Base-by-base conservation (phyloP, 106 monocot genomes). In the Dioscorea dumetorum region DNA sequence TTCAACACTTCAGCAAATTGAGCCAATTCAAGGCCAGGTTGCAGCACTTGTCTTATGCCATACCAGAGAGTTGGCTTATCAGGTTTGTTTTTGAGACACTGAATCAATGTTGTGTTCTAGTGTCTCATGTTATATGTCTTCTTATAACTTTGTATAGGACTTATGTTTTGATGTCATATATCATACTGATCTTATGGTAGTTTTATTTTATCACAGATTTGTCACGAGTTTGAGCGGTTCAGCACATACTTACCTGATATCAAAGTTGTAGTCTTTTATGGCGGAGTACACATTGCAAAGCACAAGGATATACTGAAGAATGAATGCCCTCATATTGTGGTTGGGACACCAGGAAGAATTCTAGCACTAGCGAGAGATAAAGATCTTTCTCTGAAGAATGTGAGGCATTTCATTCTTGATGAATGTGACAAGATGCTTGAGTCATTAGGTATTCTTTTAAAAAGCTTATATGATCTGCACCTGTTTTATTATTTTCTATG, bases 381-480 rank as follows among this genome's bases (percentile, higher is more conserved):
- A 65, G 90, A 90, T 24, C 85, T 99, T 21, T 85, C 81, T 22
- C 54, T 99, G 73, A 93, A 93, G 87, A 99, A 99, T 82, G 99
- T 99, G 66, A 84, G 93, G 74, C 93, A 99, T 74, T 99, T 99
- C 70, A 93, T 99, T 71, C 93, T 99, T 64, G 99, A 99, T 74
- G 99, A 99, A 76, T 99, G 99, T 71, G 99, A 99, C 68, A 99
- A 99, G 73, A 99, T 99, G 99, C 83, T 99, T 1, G 93, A 99
- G 48, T 78, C 87, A 17, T 82, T 88, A 68, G 87, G 87, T 88
- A 88, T 60, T 52, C 1, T 60, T 69, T 63, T 63, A 64, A 74
- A 70, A 74, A 69, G 51, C 21, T 64, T 54, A 33, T 60, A 20
- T 20, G 60, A n/a, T 18, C 50, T 67, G 22, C 16, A 58, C 17